Conservation (phyloP, 2,329 filamentous ascomycete genomes). For the Pseudogymnoascus sp. region DNA sequence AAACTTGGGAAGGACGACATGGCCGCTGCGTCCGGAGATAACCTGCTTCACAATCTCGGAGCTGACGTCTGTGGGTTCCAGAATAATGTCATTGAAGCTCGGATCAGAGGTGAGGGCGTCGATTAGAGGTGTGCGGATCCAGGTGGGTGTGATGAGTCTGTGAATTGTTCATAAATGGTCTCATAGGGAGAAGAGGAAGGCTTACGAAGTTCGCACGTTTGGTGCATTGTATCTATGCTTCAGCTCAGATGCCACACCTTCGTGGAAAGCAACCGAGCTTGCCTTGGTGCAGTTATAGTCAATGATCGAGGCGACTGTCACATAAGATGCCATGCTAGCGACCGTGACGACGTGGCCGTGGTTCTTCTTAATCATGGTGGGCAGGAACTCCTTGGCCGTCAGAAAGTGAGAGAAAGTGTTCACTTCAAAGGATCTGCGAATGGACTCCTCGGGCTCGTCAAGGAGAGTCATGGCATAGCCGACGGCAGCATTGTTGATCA, state of each 20-base stretch:
- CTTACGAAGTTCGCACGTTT: slow-evolving; percentile 29
- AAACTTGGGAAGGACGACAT: slow-evolving; percentile 43
- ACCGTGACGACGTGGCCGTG: slow-evolving; percentile 47
- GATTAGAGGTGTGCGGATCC: slow-evolving; percentile 51
- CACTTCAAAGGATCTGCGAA: slow-evolving; percentile 38
- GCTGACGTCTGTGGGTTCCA: slow-evolving; percentile 54
- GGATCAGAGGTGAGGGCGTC: slow-evolving; percentile 40
- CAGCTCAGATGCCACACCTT: slow-evolving; percentile 35
- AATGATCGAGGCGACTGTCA: slow-evolving; percentile 37
- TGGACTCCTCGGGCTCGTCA: slow-evolving; percentile 30
- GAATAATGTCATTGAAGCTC: slow-evolving; percentile 40
- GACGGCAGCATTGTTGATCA: slow-evolving; percentile 36
- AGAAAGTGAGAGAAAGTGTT: slow-evolving; percentile 41
- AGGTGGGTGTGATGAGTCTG: slow-evolving; percentile 55
- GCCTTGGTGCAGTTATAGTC: slow-evolving; percentile 46
- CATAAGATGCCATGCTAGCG: slow-evolving; percentile 44
- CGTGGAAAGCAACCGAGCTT: slow-evolving; percentile 44
- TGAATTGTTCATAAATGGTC: background rate
- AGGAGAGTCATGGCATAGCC: slow-evolving; percentile 35
- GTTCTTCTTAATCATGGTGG: slow-evolving; percentile 38
- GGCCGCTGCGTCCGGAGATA: slow-evolving; percentile 44
- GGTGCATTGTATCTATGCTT: slow-evolving; percentile 29
- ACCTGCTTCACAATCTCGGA: slow-evolving; percentile 53
- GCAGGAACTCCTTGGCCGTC: slow-evolving; percentile 39
- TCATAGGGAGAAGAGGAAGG: background rate